Conservation (phyloP, 352 stramenopile genomes). For the Blastocystis sp. region DNA sequence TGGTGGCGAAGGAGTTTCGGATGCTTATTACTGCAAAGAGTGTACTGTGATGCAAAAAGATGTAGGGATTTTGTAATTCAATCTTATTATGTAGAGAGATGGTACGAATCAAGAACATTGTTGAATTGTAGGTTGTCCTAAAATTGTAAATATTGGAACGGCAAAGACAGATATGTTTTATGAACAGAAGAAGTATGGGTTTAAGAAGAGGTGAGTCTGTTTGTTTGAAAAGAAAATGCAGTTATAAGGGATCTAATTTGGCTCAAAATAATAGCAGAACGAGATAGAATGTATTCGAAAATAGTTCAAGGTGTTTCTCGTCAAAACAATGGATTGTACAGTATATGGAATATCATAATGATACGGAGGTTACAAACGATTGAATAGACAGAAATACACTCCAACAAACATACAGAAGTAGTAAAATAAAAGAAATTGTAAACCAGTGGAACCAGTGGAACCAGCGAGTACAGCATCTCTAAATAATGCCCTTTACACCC, state of each 20-base stretch:
- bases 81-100: constrained; percentile 51
- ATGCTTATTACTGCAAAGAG: constrained; percentile 99
- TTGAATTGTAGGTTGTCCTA: constrained; percentile 90
- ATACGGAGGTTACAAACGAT: too few relatives aligned
- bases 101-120: background rate
- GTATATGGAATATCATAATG: too few relatives aligned
- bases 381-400: too few relatives aligned
- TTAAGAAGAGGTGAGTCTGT: constrained; percentile 76
- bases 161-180: constrained; percentile 93
- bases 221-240: background rate
- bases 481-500: background rate
- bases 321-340: too few relatives aligned
- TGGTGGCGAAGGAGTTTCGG: constrained; percentile 88
- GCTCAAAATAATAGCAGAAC: background rate
- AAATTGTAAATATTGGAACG: constrained; percentile 92
- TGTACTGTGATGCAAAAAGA: constrained; percentile 92
- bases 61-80: constrained; percentile 47
- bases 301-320: background rate
- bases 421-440: too few relatives aligned
- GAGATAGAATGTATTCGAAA: background rate
- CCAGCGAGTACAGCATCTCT: background rate
- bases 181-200: constrained; percentile 94
- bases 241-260: background rate
- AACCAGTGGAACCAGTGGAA: too few relatives aligned
- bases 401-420: too few relatives aligned